A percentile compares a stretch with the other conserved stretches of the same genome.
Evolutionary conservation across 257 asterid genomes (phyloP).

Genomic region (Ehretia macrophylla): DNA sequence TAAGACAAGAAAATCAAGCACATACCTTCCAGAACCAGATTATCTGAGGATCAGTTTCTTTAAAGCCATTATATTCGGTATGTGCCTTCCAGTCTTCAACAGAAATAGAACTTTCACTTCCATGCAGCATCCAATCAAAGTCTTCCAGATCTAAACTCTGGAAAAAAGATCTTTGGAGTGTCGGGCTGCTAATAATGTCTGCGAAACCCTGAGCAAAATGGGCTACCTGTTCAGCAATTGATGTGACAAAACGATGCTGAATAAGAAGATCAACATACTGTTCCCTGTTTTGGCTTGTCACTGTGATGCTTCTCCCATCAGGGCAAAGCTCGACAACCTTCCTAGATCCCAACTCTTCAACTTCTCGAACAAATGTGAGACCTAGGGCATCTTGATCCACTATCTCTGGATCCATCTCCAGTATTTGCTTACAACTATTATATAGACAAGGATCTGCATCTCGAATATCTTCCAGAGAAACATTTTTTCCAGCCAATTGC

Average conservation of each 20-base stretch:
- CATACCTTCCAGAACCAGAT: slow-evolving; percentile 98
- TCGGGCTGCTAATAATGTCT: slow-evolving; percentile 41
- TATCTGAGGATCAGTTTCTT: slow-evolving; percentile 71
- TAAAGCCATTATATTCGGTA: slow-evolving; percentile 74
- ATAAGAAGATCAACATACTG: slow-evolving; percentile 71
- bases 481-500: slow-evolving; percentile 61
- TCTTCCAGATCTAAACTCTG: slow-evolving; percentile 67
- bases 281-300: slow-evolving; percentile 73
- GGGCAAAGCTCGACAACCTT: slow-evolving; percentile 72
- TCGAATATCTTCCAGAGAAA: slow-evolving; percentile 72
- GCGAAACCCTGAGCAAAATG: slow-evolving; percentile 73
- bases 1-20: neutral
- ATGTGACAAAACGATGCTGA: slow-evolving; percentile 60
- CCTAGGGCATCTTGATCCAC: slow-evolving; percentile 86
- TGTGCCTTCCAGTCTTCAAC: slow-evolving; percentile 94
- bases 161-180: slow-evolving; percentile 57
- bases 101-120: slow-evolving; percentile 72
- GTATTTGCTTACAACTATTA: slow-evolving; percentile 84
- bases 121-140: slow-evolving; percentile 77
- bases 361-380: slow-evolving; percentile 74
- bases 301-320: slow-evolving; percentile 53
- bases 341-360: slow-evolving; percentile 78
- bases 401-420: slow-evolving; percentile 81
- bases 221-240: slow-evolving; percentile 60
- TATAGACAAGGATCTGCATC: slow-evolving; percentile 86